Conservation (phyloP, 2,329 filamentous ascomycete genomes). For the Leptodontidium sp. region DNA sequence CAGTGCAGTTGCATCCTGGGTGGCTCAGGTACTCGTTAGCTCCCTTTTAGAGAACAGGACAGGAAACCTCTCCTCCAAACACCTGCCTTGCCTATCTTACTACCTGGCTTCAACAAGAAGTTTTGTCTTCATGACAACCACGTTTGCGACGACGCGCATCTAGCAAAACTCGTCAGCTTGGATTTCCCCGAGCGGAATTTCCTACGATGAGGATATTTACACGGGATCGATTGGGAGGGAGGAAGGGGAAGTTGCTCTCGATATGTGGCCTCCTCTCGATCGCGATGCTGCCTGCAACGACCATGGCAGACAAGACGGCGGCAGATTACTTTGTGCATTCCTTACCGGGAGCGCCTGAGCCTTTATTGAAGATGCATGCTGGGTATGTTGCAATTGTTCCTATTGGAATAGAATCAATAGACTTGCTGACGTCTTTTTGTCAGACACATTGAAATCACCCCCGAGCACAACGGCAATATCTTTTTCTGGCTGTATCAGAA, state of each 20-base stretch:
- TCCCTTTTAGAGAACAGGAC: background rate
- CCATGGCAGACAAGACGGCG: constrained; percentile 63
- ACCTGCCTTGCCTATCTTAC: background rate
- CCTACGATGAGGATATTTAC: constrained; percentile 43
- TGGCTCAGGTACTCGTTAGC: background rate
- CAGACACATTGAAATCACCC: constrained; percentile 90
- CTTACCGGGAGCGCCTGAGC: constrained; percentile 83
- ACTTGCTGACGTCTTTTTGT: constrained; percentile 18
- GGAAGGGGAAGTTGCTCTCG: constrained; percentile 31
- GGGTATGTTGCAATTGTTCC: constrained; percentile 67
- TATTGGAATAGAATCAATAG: no score
- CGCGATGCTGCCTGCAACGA: constrained; percentile 52
- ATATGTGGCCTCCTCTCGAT: constrained; percentile 52
- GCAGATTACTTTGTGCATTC: constrained; percentile 90
- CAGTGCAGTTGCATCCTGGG: background rate
- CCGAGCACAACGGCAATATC: constrained; percentile 87
- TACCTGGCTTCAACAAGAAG: constrained; percentile 13
- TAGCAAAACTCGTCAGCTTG: constrained; percentile 11
- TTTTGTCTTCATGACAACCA: constrained; percentile 18
- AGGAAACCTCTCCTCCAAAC: background rate
- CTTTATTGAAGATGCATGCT: constrained; percentile 95
- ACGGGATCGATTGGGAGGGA: constrained; percentile 26
- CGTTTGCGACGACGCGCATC: constrained; percentile 7
- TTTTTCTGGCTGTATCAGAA: constrained; percentile 99
- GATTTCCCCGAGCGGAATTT: background rate